Percentiles rank a stretch among this genome's conserved stretches.
Evolutionary conservation across 2,329 filamentous ascomycete species (phyloP).

Genomic region (Colletotrichum limetticola): DNA sequence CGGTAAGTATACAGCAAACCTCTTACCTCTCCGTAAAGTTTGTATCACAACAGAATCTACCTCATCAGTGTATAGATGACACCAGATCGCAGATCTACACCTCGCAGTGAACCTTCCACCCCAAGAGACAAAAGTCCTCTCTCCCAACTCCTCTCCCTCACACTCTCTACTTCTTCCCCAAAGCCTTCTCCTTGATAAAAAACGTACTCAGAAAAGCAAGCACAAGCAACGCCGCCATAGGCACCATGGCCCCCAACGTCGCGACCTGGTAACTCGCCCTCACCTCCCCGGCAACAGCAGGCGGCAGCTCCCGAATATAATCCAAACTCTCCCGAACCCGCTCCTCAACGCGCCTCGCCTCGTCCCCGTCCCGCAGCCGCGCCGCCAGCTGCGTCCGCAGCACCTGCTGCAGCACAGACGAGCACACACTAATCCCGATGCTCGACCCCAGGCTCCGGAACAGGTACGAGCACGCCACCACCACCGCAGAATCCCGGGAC

Average conservation of each 20-base stretch:
- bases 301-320: conserved; percentile 73
- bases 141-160: background rate
- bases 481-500: conserved; percentile 76
- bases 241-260: conserved; percentile 52
- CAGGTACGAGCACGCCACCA: conserved; percentile 82
- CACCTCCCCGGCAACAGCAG: conserved; percentile 68
- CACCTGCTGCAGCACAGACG: conserved; percentile 77
- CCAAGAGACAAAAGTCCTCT: too few relatives aligned
- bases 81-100: too few relatives aligned
- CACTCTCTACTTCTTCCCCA: conserved; percentile 49
- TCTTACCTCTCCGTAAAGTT: too few relatives aligned
- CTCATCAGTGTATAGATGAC: too few relatives aligned
- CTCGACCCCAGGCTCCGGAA: conserved; percentile 85
- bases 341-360: conserved; percentile 74
- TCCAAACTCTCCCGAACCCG: conserved; percentile 76
- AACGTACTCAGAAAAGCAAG: conserved; percentile 52
- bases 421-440: conserved; percentile 76
- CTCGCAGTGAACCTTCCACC: too few relatives aligned
- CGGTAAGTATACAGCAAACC: too few relatives aligned
- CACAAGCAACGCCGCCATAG: conserved; percentile 49
- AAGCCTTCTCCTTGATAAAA: conserved; percentile 68
- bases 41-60: too few relatives aligned
- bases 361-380: conserved; percentile 64
- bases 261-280: conserved; percentile 71
- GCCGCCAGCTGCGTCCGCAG: conserved; percentile 67